Evolutionary conservation across 148 eudicot genomes (phyloP), one percentile per base, ranked within the genome.

Genomic region (Rhododendron henanense): DNA sequence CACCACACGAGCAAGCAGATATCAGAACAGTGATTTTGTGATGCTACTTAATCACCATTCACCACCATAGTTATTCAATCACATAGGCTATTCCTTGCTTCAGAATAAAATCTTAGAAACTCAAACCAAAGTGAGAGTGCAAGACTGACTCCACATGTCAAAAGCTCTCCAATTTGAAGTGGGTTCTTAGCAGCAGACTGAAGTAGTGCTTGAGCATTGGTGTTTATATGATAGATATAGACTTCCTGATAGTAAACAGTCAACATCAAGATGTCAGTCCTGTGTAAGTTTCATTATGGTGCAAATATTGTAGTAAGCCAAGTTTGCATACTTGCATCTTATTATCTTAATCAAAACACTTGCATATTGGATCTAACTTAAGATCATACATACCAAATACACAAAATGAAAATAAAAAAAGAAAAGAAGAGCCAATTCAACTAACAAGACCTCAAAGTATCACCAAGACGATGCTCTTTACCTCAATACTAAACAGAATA

Each of bases 71-170:
- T 3, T 28, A 67, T 28, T 11, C 74, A 67, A 67, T 8, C 74
- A 67, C 6, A 67, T 67, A 67, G 74, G 21, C 14, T n/a, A n/a
- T 18, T n/a, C n/a, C 21, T n/a, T 59, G 61, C 61, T 55, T 15
- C 61, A 55, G 39, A 77, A 47, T 9, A 67, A 8, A 87, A 82
- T 55, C 55, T 75, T 15, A 79, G n/a, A 10, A 37, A 67, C 74
- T n/a, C 13, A 67, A 67, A 67, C 10, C 39, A 23, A 6, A 45
- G 82, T 23, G 65, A 79, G 85, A 90, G 90, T 41, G 87, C 81
- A 90, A 84, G 86, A 97, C 99, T 96, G 88, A 97, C 92, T 88
- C 98, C 99, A 87, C 99, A 98, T 53, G 99, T 97, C 92, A 97
- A 91, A 86, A 97, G 95, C 88, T 95, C 98, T 88, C 98, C 98